These are phyloP conservation scores for Exophiala mesophila DNA, from an alignment of 2,329 filamentous ascomycete genomes.

Conservation along the genomic window DNA sequence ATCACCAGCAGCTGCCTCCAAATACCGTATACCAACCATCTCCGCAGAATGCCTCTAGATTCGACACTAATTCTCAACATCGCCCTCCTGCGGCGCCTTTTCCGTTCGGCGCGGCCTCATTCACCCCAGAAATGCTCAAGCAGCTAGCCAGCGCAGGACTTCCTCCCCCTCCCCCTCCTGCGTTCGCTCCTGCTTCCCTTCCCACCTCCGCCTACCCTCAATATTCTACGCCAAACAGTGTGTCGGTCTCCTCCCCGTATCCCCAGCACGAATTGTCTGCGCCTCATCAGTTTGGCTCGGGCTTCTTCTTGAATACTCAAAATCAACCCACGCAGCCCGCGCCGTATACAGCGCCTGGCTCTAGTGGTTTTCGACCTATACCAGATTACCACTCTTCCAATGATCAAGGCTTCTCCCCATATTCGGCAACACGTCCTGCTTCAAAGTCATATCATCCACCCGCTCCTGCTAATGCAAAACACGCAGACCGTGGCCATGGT, in stretches of 20 bases:
- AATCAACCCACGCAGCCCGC: conserved; percentile 6
- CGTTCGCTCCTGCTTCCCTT: conserved; percentile 20
- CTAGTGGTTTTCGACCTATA: neutral
- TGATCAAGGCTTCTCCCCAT: conserved; percentile 4
- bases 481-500: conserved; percentile 13
- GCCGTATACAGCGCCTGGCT: neutral
- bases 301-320: conserved; percentile 11
- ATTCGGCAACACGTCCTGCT: conserved; percentile 4
- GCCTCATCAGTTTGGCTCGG: conserved; percentile 4
- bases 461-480: conserved; percentile 1
- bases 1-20: too few relatives aligned
- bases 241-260: conserved; percentile 16
- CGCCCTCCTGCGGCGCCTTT: conserved; percentile 25
- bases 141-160: conserved; percentile 22
- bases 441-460: conserved; percentile 5
- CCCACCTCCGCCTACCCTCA: conserved; percentile 18
- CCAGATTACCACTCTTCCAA: conserved; percentile 4
- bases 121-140: conserved; percentile 23
- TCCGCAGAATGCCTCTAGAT: conserved; percentile 11
- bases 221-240: conserved; percentile 14
- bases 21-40: conserved; percentile 10
- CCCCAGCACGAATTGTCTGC: conserved; percentile 10
- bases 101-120: conserved; percentile 24
- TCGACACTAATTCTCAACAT: conserved; percentile 24
- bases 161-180: conserved; percentile 19